Base-by-base conservation (phyloP, 2,329 filamentous ascomycete genomes). In the Aspergillus sp. region DNA sequence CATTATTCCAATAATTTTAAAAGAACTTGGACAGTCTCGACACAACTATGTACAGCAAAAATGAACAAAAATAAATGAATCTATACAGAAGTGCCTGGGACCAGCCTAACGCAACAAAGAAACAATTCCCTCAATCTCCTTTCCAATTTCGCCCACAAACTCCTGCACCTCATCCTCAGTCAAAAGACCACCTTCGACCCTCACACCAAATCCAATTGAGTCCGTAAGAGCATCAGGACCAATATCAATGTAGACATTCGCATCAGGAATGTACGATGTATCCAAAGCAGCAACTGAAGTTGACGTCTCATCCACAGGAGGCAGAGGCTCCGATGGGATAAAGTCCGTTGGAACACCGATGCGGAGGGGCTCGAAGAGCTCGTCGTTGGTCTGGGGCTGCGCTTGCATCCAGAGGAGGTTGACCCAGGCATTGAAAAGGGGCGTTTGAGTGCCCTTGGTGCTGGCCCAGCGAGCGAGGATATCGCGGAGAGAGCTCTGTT, bases 391-490 rank as follows among this genome's bases (percentile, higher is more conserved):
- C 1, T 52, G 48, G 3, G 52, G 41, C 3, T 50, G 35, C 22
- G 25, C 41, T 19, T 48, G 58, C 43, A 55, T 56, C 61, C 60
- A 66, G 25, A 67, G 53, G 12, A 67, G 54, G 42, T 67, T 67
- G 25, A 66, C 53, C 56, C 58, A 65, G 2, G 58, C 54, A 39
- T 67, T 65, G 55, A 67, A 66, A 1, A 61, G 44, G 6, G 56
- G 55, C 2, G 25, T 23, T 4, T 49, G 42, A 3, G 41, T 43
- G 3, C 45, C 39, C 12, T 48, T 41, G 10, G 30, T 43, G 32
- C 46, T 50, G 13, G 54, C 41, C 56, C 56, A 61, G 12, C 27
- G 33, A 3, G 13, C 6, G 9, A 60, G 50, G 15, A 66, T 53
- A 20, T 65, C 57, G 1, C 47, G 52, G 12, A 66, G 50, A 1